Percentiles rank a stretch among this genome's conserved stretches.
phyloP scores from a whole-genome alignment of 2,329 filamentous ascomycete species.

The Orbilia oligospora region DNA sequence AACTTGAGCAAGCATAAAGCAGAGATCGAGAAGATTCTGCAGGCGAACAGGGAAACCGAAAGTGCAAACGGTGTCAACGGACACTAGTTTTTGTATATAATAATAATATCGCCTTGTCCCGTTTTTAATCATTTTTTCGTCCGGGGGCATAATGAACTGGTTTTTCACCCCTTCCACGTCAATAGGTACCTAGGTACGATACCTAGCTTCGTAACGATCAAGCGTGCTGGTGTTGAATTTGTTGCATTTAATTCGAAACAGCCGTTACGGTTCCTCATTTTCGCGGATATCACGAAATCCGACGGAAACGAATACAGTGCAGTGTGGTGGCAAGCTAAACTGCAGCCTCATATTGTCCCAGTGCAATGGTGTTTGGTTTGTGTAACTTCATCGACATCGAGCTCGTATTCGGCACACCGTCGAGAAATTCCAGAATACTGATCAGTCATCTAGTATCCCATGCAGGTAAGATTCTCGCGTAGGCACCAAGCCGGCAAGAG shows the following conservation, averaged over 20 bases:
- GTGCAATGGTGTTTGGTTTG: not conserved
- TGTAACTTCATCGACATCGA: constrained; percentile 14
- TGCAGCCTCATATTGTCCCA: not conserved
- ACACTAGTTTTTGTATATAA: constrained; percentile 15
- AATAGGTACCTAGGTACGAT: too few species aligned
- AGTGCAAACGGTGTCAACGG: constrained; percentile 35
- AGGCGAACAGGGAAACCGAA: constrained; percentile 66
- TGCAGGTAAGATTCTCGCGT: constrained; percentile 27
- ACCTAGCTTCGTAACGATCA: too few species aligned
- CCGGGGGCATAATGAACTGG: not conserved
- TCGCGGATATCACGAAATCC: constrained; percentile 9
- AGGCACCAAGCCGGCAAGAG: constrained; percentile 21
- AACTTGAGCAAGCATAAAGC: constrained; percentile 71
- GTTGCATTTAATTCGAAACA: constrained; percentile 9
- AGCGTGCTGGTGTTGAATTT: not conserved
- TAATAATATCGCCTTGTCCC: not conserved
- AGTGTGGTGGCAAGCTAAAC: not conserved
- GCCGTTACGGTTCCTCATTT: not conserved
- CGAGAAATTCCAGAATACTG: not conserved
- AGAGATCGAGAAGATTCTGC: constrained; percentile 70
- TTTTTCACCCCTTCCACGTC: not conserved
- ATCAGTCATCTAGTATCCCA: constrained; percentile 6
- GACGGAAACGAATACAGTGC: not conserved
- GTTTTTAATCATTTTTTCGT: not conserved
- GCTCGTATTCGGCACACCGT: constrained; percentile 9